Base-by-base conservation (phyloP, 257 asterid genomes). In the Scutellaria baicalensis region DNA sequence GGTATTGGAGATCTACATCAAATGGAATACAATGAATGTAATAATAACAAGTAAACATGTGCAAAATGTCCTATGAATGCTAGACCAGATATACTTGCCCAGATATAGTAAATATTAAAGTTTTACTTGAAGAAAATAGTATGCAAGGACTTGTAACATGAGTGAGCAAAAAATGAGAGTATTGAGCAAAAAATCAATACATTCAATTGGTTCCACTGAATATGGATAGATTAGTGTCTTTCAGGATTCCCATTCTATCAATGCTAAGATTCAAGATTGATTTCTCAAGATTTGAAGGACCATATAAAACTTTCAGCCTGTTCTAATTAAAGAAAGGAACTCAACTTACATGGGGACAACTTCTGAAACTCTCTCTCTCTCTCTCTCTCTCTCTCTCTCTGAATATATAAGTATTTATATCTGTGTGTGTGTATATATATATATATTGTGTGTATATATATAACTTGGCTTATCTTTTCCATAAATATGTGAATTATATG, bases 201-300 rank as follows among this genome's bases (percentile, higher is more conserved):
- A 69, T 44, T 21, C 35, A 56, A 71, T 56, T 7, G 56, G 50
- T 42, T 68, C 73, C 68, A 56, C 48, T 54, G 35, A 14, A 54
- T 49, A 5, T 59, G 68, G 77, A 75, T 75, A 55, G 62, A 49
- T 55, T 27, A 14, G 6, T 36, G 71, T 51, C 5, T 1, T 9
- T 23, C 20, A 50, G 70, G 74, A 66, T 70, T 71, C 69, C 57
- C 71, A 35, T 60, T 18, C 6, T 51, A 61, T 55, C 78, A 75
- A 50, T 47, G 68, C 3, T 43, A 38, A n/a, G 77, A 79, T 75
- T 70, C 80, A 69, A 27, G 17, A 56, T 54, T 14, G 59, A 57
- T 68, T 72, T 75, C 56, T 62, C 67, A 31, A 48, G 66, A 67
- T 71, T 43, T 55, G 4, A 16, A 36, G 73, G 69, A 42, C 69